These are phyloP conservation scores for Sechiopsis laciniata DNA, from an alignment of 306 rosid genomes.

Conservation along the genomic window DNA sequence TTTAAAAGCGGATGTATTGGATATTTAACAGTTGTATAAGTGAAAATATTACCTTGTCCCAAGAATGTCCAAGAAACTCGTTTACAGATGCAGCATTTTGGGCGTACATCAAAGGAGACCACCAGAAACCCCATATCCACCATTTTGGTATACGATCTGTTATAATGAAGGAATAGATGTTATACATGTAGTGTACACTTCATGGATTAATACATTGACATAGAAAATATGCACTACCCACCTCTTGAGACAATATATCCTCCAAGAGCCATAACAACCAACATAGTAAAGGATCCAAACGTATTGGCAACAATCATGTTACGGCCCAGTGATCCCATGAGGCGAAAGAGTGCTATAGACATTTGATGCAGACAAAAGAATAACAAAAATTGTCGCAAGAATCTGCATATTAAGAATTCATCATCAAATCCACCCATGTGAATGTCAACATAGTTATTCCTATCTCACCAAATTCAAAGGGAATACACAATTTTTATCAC, in stretches of 20 bases:
- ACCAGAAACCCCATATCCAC: slow-evolving; percentile 99
- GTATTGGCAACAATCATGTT: slow-evolving; percentile 95
- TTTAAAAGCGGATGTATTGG: not conserved
- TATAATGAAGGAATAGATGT: slow-evolving; percentile 27
- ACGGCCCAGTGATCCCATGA: slow-evolving; percentile 97
- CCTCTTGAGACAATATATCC: slow-evolving; percentile 92
- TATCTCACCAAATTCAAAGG: slow-evolving; percentile 10
- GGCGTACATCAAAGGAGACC: slow-evolving; percentile 97
- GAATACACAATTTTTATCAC: not conserved
- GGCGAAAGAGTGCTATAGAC: slow-evolving; percentile 89
- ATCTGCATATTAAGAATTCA: slow-evolving; percentile 49
- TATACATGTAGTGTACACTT: slow-evolving; percentile 2
- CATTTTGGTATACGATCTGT: slow-evolving; percentile 76
- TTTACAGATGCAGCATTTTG: slow-evolving; percentile 90
- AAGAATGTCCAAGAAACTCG: slow-evolving; percentile 95
- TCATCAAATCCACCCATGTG: slow-evolving; percentile 24
- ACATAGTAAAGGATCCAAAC: slow-evolving; percentile 97
- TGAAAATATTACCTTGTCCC: slow-evolving; percentile 64
- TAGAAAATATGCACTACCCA: slow-evolving; percentile 26
- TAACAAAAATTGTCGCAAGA: slow-evolving; percentile 66
- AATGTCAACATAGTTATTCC: slow-evolving; percentile 25
- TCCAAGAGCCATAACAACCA: slow-evolving; percentile 97
- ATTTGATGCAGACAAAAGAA: slow-evolving; percentile 90
- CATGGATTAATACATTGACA: not conserved
- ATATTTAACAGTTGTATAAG: slow-evolving; percentile 6